Evolutionary conservation across 2,329 filamentous ascomycete genomes (phyloP).

Genomic region (Fusarium nygamai): DNA sequence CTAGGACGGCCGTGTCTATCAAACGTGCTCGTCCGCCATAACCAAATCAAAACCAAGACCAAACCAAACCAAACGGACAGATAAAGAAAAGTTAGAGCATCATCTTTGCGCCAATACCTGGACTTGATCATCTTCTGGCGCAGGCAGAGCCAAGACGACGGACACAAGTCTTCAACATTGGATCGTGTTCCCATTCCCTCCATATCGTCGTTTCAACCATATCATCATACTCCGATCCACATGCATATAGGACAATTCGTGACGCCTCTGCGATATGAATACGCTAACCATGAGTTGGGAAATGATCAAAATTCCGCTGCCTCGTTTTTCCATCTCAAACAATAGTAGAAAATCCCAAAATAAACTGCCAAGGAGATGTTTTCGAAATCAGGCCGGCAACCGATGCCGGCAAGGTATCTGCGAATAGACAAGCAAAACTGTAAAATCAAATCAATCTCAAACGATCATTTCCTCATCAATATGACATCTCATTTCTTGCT

Average conservation of each 20-base stretch:
- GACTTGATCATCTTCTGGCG: slow-evolving; percentile 14
- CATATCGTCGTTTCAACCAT: slow-evolving; percentile 36
- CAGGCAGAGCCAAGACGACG: background rate
- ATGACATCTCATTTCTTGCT: slow-evolving; percentile 38
- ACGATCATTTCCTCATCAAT: slow-evolving; percentile 36
- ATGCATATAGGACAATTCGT: slow-evolving; percentile 42
- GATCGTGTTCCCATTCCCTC: slow-evolving; percentile 38
- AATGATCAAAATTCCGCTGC: slow-evolving; percentile 27
- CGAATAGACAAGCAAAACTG: slow-evolving; percentile 34
- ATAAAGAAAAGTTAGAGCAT: slow-evolving; percentile 34
- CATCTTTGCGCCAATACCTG: slow-evolving; percentile 38
- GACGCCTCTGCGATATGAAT: slow-evolving; percentile 40
- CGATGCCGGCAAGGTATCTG: slow-evolving; percentile 42
- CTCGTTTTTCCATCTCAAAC: slow-evolving; percentile 27
- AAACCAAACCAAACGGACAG: background rate
- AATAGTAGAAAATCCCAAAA: slow-evolving; percentile 19
- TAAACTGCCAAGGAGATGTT: slow-evolving; percentile 13
- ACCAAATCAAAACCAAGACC: slow-evolving; percentile 8
- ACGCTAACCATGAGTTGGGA: slow-evolving; percentile 38
- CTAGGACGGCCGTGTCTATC: slow-evolving; percentile 41
- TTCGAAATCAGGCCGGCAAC: slow-evolving; percentile 34
- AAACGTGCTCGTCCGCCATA: slow-evolving; percentile 38
- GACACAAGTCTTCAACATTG: slow-evolving; percentile 23
- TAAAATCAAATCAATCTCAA: slow-evolving; percentile 27
- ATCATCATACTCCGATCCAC: slow-evolving; percentile 45